Evolutionary conservation across 805 yeast species (phyloP).

Genomic region (Ogataea degrootiae): DNA sequence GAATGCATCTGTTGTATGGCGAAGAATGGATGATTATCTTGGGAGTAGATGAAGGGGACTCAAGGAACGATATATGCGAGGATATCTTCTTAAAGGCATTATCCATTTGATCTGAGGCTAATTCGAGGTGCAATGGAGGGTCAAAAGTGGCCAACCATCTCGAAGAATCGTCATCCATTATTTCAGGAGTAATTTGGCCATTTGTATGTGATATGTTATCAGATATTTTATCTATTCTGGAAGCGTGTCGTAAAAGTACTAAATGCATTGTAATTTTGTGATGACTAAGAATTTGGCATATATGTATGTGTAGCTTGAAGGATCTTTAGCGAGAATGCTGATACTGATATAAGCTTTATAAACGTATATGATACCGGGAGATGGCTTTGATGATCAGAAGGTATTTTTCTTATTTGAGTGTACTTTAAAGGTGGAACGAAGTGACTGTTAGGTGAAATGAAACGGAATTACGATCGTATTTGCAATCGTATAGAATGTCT

Average conservation of each 20-base stretch:
- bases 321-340: no score
- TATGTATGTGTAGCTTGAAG: neutral
- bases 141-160: constrained; percentile 33
- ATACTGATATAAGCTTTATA: no score
- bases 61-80: constrained; percentile 18
- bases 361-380: no score
- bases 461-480: no score
- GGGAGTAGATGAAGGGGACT: constrained; percentile 1
- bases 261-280: constrained; percentile 24
- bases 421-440: no score
- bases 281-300: neutral
- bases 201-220: neutral
- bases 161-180: constrained; percentile 15
- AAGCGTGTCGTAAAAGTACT: constrained; percentile 29
- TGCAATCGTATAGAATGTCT: no score
- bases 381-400: no score
- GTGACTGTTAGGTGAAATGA: no score
- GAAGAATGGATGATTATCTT: constrained; percentile 34
- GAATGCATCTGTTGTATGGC: constrained; percentile 41
- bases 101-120: constrained; percentile 25
- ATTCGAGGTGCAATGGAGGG: constrained; percentile 28
- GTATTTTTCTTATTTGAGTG: no score
- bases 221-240: constrained; percentile 27
- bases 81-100: constrained; percentile 23
- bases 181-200: neutral